phyloP scores from a whole-genome alignment of 208 protist genomes.

The Borovskyia barvae region DNA sequence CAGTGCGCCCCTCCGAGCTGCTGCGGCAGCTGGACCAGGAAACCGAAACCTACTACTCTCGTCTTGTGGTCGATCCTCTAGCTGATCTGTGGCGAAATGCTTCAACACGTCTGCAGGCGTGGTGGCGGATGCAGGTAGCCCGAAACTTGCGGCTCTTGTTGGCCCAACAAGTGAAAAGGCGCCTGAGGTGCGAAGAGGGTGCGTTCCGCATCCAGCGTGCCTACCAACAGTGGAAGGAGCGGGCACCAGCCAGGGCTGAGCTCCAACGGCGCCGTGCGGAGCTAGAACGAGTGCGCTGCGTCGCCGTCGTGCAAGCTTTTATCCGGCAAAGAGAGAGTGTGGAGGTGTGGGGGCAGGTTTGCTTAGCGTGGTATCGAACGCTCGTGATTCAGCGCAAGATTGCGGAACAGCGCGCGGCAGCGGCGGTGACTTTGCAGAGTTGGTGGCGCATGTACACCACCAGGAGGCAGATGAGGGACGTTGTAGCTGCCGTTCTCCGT shows the following conservation, averaged over 20 bases:
- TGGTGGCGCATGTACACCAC: constrained; percentile 44
- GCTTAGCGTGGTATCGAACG: constrained; percentile 11
- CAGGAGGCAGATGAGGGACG: neutral
- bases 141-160: neutral
- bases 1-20: constrained; percentile 22
- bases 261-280: constrained; percentile 22
- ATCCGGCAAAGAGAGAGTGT: constrained; percentile 37
- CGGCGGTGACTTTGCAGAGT: constrained; percentile 42
- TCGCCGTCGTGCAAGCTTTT: constrained; percentile 35
- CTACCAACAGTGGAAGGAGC: constrained; percentile 34
- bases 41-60: constrained; percentile 26
- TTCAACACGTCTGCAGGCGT: constrained; percentile 13
- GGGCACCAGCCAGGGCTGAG: constrained; percentile 12
- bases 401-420: constrained; percentile 11
- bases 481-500: neutral
- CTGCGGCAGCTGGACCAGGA: constrained; percentile 21
- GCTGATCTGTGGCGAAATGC: constrained; percentile 11
- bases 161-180: constrained; percentile 5
- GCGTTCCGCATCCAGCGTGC: constrained; percentile 31
- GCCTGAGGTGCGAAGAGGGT: constrained; percentile 18
- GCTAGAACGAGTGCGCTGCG: constrained; percentile 15
- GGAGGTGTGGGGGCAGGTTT: constrained; percentile 31
- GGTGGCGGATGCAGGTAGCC: constrained; percentile 20
- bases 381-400: constrained; percentile 17
- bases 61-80: constrained; percentile 11